phyloP scores from a whole-genome alignment of 2,329 filamentous ascomycete genomes.

The Fusarium buxicola region DNA sequence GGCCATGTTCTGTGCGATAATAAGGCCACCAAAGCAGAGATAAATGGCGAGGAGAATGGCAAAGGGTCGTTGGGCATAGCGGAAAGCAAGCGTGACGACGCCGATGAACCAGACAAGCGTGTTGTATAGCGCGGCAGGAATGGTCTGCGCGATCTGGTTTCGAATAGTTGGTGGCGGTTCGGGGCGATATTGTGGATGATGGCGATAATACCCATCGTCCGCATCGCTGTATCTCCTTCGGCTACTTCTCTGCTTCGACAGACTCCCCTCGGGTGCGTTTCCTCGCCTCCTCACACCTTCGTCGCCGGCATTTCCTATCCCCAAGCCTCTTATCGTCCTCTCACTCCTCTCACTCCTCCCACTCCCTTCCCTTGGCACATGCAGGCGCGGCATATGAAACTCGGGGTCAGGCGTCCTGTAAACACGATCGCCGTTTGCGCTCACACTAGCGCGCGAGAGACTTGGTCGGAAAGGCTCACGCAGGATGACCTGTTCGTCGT shows the following conservation, averaged over 20 bases:
- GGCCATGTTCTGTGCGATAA: constrained; percentile 71
- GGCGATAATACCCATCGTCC: constrained; percentile 31
- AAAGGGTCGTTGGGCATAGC: constrained; percentile 72
- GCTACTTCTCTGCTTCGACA: constrained; percentile 39
- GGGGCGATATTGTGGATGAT: constrained; percentile 16
- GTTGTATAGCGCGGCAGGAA: constrained; percentile 55
- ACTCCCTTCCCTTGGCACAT: constrained; percentile 52
- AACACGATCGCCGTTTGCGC: constrained; percentile 30
- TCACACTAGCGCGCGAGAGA: constrained; percentile 54
- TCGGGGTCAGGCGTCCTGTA: constrained; percentile 60
- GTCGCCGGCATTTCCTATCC: constrained; percentile 31
- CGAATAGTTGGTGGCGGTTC: constrained; percentile 37
- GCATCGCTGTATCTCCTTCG: constrained; percentile 29
- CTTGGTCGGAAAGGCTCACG: constrained; percentile 67
- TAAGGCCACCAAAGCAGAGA: constrained; percentile 67
- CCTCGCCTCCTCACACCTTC: constrained; percentile 47
- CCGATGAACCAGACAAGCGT: constrained; percentile 63
- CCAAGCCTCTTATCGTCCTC: constrained; percentile 49
- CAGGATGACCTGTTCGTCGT: constrained; percentile 67
- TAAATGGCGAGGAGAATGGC: constrained; percentile 71
- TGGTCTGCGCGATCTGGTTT: constrained; percentile 50
- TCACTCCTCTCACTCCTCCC: constrained; percentile 51
- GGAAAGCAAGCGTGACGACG: constrained; percentile 68
- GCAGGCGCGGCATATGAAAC: constrained; percentile 65
- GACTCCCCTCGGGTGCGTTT: constrained; percentile 34